Base-by-base conservation (phyloP, 2,329 filamentous ascomycete genomes). In the Aspergillus sp. region DNA sequence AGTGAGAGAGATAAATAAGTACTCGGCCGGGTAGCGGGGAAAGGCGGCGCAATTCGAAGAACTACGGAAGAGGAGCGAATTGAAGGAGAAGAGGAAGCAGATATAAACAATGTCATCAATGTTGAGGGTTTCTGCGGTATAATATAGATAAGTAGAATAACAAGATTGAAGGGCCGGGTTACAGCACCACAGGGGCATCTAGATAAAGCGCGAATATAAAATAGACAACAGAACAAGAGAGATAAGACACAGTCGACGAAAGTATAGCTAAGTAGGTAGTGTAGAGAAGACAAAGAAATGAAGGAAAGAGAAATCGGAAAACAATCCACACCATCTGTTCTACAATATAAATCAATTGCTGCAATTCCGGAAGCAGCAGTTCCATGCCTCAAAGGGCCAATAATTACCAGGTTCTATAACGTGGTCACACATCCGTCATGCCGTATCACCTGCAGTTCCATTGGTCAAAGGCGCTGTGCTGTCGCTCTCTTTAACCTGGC, bases 381-480 rank as follows among this genome's bases (percentile, higher is more conserved):
- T 48, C 47, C 41, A n/a, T 42, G 19, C 46, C 42, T 41, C 41
- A 46, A 34, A 4, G 24, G n/a, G 24, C 45, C 51, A 42, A 37
- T 27, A 39, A 37, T 27, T 51, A 57, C 22, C 33, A 51, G 15
- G 47, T 20, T 20, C 49, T 20, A 42, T 42, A 33, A 49, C 47
- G 13, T 40, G 41, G 33, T 27, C 33, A 40, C 37, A 49, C 55
- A 63, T 59, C 58, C n/a, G 61, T 66, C 60, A 64, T 59, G 61
- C 64, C 37, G 82, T 73, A 79, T 88, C 66, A 80, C 82, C 61
- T 75, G 79, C 62, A 78, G 82, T 74, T 81, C 87, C 86, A 83
- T 90, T 80, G 30, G 75, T 64, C 70, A 77, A 44, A 77, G 77
- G 20, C 70, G 70, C 34, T 73, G 72, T 41, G 61, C 60, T 51